These are phyloP conservation scores for Argentina anserina DNA, from an alignment of 306 rosid genomes.

Conservation along the genomic window DNA sequence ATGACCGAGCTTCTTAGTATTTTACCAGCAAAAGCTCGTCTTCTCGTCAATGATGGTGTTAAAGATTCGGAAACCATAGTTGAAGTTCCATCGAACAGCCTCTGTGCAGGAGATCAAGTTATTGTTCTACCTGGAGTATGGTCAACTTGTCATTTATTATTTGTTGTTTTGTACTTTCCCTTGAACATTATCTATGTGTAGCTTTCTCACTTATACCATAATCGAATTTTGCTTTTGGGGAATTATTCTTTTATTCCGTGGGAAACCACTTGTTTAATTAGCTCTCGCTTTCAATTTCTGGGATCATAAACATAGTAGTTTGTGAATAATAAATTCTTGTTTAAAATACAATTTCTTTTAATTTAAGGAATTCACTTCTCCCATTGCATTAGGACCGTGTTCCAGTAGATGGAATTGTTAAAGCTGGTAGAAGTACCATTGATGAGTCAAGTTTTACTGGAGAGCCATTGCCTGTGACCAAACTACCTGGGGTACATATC, in stretches of 20 bases:
- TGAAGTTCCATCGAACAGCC: slow-evolving; percentile 88
- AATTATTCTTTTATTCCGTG: slow-evolving; percentile 2
- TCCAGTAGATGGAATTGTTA: slow-evolving; percentile 95
- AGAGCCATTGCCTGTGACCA: slow-evolving; percentile 92
- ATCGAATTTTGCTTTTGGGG: not conserved
- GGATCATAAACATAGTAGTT: not conserved
- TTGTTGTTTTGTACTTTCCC: slow-evolving; percentile 5
- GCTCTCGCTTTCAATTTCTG: not conserved
- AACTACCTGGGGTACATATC: slow-evolving; percentile 80
- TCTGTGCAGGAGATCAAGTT: slow-evolving; percentile 79
- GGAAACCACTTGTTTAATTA: not conserved
- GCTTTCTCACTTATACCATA: not conserved
- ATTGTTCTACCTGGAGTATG: slow-evolving; percentile 91
- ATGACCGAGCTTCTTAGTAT: slow-evolving; percentile 92
- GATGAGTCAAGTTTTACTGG: slow-evolving; percentile 97
- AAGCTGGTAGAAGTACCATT: slow-evolving; percentile 86
- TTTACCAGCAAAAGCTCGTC: slow-evolving; percentile 93
- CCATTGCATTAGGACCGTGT: slow-evolving; percentile 64
- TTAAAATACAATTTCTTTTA: slow-evolving; percentile 3
- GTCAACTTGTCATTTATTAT: slow-evolving; percentile 17
- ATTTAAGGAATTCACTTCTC: slow-evolving; percentile 17
- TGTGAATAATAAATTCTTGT: slow-evolving; percentile 18
- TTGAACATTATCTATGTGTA: not conserved
- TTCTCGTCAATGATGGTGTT: slow-evolving; percentile 50
- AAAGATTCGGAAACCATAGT: slow-evolving; percentile 52